phyloP scores from a whole-genome alignment of 345 rosid genomes.

The Populus nigra region DNA sequence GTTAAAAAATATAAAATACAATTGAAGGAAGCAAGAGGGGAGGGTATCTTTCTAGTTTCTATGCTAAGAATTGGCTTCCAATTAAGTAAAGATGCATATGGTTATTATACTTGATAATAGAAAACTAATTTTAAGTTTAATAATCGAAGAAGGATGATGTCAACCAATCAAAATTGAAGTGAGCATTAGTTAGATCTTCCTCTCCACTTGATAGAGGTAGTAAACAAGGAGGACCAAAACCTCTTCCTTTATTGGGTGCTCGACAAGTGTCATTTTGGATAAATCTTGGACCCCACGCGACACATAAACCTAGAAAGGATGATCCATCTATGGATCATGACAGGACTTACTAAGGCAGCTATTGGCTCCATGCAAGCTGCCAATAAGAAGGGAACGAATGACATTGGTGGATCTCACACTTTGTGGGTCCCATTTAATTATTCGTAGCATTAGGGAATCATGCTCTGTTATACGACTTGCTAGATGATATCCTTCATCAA shows the following conservation, averaged over 20 bases:
- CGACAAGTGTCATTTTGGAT: no score
- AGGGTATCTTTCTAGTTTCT: no score
- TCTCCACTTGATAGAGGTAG: not conserved
- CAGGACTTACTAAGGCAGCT: not conserved
- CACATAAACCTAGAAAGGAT: not conserved
- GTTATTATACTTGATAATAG: no score
- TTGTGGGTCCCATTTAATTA: not conserved
- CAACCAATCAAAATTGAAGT: no score
- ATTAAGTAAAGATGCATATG: no score
- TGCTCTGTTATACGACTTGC: no score
- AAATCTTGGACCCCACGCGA: not conserved
- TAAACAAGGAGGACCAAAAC: not conserved
- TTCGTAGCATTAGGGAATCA: not conserved
- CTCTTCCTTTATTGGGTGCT: not conserved
- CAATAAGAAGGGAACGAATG: not conserved
- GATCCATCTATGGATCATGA: slow-evolving; percentile 11
- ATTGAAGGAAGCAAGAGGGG: no score
- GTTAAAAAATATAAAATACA: no score
- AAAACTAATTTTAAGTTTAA: no score
- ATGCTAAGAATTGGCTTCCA: no score
- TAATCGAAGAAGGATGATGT: no score
- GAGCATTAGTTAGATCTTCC: no score
- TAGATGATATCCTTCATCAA: not conserved
- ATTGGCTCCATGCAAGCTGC: not conserved
- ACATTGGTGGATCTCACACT: not conserved